Percentiles rank a stretch among this genome's conserved stretches.
Evolutionary conservation across 768 basidiomycete genomes (phyloP).

Genomic region (Russula griseocarnosa): DNA sequence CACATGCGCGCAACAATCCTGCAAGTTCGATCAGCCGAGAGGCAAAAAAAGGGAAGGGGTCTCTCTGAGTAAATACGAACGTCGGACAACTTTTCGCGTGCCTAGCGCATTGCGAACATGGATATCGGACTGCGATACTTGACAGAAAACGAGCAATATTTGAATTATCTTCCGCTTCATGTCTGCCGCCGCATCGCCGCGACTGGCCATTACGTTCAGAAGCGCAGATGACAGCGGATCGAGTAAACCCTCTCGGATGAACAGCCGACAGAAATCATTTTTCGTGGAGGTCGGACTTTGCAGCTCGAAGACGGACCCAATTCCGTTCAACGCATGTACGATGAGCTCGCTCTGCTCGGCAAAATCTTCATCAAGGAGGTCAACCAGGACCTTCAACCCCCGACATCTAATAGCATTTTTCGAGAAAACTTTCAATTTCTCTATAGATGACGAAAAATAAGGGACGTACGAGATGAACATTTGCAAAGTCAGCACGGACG

Average conservation of each 20-base stretch:
- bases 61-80: constrained; percentile 49
- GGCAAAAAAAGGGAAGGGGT: neutral
- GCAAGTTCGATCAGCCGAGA: constrained; percentile 1
- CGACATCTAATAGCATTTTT: constrained; percentile 62
- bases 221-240: constrained; percentile 90
- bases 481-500: constrained; percentile 89
- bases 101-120: constrained; percentile 92
- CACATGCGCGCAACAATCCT: constrained; percentile 87
- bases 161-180: constrained; percentile 88
- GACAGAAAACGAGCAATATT: constrained; percentile 86
- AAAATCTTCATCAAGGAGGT: constrained; percentile 96
- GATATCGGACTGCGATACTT: constrained; percentile 92
- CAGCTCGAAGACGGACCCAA: constrained; percentile 92
- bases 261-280: constrained; percentile 98
- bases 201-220: constrained; percentile 78
- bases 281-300: constrained; percentile 89
- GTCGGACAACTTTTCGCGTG: constrained; percentile 80
- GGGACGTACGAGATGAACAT: constrained; percentile 96
- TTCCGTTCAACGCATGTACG: constrained; percentile 89
- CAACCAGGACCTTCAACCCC: constrained; percentile 89
- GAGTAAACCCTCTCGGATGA: constrained; percentile 90
- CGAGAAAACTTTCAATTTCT: neutral
- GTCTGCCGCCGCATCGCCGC: constrained; percentile 58
- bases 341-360: constrained; percentile 86
- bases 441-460: neutral